Percentiles rank a stretch among this genome's conserved stretches.
Conservation (phyloP, 352 stramenopile genomes). For the Globisporangium orthogonon region DNA sequence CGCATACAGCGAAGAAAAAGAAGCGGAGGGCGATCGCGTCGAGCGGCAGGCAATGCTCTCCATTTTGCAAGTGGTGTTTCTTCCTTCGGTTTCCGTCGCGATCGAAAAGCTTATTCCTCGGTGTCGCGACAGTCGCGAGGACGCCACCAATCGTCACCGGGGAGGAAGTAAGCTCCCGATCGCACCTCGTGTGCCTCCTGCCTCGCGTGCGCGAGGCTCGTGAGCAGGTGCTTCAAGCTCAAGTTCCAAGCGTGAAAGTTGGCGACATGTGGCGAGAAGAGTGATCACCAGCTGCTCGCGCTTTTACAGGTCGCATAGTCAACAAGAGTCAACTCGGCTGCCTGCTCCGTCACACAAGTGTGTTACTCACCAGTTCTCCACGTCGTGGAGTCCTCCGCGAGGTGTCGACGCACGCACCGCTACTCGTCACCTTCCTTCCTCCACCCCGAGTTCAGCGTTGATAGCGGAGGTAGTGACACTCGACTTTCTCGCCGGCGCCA, state of each 20-base stretch:
- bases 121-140: no score
- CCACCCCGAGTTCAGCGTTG: not conserved
- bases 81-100: no score
- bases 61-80: no score
- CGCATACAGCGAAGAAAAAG: no score
- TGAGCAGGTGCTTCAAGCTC: not conserved
- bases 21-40: no score
- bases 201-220: no score
- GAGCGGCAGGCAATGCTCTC: no score
- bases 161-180: no score
- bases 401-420: no score
- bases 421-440: not conserved
- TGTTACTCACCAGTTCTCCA: not conserved
- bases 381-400: not conserved
- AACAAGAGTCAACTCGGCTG: not conserved
- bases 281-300: not conserved
- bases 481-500: not conserved
- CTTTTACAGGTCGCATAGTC: not conserved
- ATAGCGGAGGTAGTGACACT: not conserved
- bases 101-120: no score
- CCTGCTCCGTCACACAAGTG: not conserved
- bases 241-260: not conserved
- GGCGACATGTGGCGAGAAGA: not conserved
- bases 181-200: no score
- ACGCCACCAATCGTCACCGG: no score